Percentiles rank a stretch among this genome's conserved stretches.
These are phyloP conservation scores for Phragmites australis DNA, from an alignment of 176 grass and related monocot genomes.

Conservation along the genomic window DNA sequence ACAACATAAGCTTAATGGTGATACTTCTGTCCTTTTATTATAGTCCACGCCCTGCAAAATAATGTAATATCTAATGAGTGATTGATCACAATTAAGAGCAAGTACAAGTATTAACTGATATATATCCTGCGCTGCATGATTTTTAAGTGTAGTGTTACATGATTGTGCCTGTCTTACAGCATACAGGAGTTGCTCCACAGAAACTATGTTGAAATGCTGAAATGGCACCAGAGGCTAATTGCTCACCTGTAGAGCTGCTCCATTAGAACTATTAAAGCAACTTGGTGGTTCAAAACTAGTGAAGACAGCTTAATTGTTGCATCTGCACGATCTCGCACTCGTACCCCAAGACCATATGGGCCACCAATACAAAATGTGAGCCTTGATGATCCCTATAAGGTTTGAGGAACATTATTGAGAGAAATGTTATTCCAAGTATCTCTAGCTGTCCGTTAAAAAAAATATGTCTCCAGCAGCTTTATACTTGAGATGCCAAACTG, in stretches of 20 bases:
- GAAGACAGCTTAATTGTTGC: constrained; percentile 74
- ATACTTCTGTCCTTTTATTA: constrained; percentile 94
- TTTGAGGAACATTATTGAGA: constrained; percentile 6
- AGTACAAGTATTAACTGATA: not conserved
- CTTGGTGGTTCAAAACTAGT: constrained; percentile 87
- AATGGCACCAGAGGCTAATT: constrained; percentile 19
- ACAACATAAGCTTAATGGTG: constrained; percentile 59
- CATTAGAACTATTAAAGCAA: constrained; percentile 88
- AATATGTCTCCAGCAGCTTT: not conserved
- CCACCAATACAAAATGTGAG: constrained; percentile 91
- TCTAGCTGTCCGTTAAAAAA: no score
- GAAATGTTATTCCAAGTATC: not conserved
- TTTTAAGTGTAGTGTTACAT: not conserved
- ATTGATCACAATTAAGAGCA: not conserved
- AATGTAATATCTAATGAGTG: not conserved
- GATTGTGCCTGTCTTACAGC: not conserved
- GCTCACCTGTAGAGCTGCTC: constrained; percentile 89
- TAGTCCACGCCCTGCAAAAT: constrained; percentile 90
- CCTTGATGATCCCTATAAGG: constrained; percentile 61
- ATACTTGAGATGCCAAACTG: not conserved
- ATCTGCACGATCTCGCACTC: constrained; percentile 64
- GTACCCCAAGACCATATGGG: constrained; percentile 75
- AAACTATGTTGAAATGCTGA: not conserved
- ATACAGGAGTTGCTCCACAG: not conserved
- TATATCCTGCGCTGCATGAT: not conserved